These are phyloP conservation scores for Trichosporon inkin DNA, from an alignment of 1,284 basidiomycete genomes.

Conservation along the genomic window DNA sequence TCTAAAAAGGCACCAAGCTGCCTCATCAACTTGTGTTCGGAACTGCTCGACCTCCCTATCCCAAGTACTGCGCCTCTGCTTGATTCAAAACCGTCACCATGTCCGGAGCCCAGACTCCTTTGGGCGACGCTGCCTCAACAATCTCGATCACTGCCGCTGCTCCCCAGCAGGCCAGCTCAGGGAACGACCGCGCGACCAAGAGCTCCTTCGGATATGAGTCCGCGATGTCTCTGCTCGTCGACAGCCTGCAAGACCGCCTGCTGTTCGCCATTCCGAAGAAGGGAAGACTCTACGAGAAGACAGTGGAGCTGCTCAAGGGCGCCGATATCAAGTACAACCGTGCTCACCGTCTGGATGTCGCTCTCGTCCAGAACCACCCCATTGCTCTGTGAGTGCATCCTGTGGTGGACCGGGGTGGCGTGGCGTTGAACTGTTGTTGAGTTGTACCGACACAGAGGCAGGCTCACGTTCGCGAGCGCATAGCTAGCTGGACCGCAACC, in stretches of 20 bases:
- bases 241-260: slow-evolving; percentile 64
- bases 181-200: slow-evolving; percentile 28
- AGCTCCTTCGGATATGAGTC: slow-evolving; percentile 44
- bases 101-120: slow-evolving; percentile 21
- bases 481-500: no score
- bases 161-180: slow-evolving; percentile 8
- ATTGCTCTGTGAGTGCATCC: slow-evolving; percentile 70
- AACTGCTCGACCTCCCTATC: not conserved
- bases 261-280: slow-evolving; percentile 98
- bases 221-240: slow-evolving; percentile 54
- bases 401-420: not conserved
- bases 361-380: slow-evolving; percentile 83
- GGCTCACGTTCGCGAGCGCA: no score
- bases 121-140: slow-evolving; percentile 17
- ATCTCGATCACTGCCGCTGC: slow-evolving; percentile 15
- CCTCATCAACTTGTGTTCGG: not conserved
- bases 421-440: no score
- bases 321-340: slow-evolving; percentile 96
- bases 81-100: slow-evolving; percentile 3
- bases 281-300: slow-evolving; percentile 92
- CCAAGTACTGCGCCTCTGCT: no score
- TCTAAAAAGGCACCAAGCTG: not conserved
- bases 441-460: no score
- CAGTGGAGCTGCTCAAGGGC: slow-evolving; percentile 75
- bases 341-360: slow-evolving; percentile 84